Conservation (phyloP, 1,284 basidiomycete species). For the Heterobasidion annosum region DNA sequence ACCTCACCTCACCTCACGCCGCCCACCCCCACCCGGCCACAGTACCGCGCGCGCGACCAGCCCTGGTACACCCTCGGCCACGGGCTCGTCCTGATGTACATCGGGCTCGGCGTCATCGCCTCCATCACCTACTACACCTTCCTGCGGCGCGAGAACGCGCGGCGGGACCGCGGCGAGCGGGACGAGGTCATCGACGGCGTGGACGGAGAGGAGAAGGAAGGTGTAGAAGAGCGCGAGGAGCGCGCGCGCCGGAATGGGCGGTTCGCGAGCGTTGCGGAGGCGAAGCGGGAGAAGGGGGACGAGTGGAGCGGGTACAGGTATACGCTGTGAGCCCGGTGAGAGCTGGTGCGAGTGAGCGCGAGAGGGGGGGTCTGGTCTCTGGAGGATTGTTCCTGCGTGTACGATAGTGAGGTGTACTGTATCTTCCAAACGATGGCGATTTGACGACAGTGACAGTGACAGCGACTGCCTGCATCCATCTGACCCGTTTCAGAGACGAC, state of each 20-base stretch:
- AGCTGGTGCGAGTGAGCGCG: background rate
- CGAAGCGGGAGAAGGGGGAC: constrained; percentile 33
- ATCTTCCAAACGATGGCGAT: too few relatives aligned
- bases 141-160: constrained; percentile 51
- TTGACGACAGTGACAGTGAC: too few relatives aligned
- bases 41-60: constrained; percentile 57
- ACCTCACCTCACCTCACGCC: too few relatives aligned
- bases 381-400: background rate
- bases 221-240: constrained; percentile 4
- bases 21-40: too few relatives aligned
- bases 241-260: constrained; percentile 20
- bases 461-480: too few relatives aligned
- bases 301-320: constrained; percentile 41
- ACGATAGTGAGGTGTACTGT: background rate
- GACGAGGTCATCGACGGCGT: constrained; percentile 57
- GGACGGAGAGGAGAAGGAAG: constrained; percentile 12
- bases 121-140: constrained; percentile 36
- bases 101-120: constrained; percentile 50
- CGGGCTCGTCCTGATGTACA: constrained; percentile 62
- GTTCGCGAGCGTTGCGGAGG: constrained; percentile 27
- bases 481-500: too few relatives aligned
- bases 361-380: background rate
- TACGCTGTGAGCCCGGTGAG: constrained; percentile 16
- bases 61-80: constrained; percentile 69
- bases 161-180: constrained; percentile 54